Base-by-base conservation (phyloP, 768 basidiomycete species). In the Hypsizygus marmoreus region DNA sequence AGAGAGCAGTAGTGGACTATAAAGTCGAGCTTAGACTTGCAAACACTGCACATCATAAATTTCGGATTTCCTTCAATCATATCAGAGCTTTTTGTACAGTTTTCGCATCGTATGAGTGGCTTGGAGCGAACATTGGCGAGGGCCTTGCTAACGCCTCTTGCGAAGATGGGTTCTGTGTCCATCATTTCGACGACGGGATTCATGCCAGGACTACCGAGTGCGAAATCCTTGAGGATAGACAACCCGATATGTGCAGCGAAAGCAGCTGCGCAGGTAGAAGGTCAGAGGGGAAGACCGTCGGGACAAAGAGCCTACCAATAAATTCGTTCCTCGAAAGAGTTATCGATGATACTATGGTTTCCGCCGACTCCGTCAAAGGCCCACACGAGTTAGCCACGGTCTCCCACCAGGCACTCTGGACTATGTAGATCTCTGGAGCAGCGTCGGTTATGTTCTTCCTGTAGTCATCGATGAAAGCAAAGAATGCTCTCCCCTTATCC, bases 31-130 rank as follows among this genome's bases (percentile, higher is more conserved):
- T 58, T 56, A 14, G 43, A 1, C 37, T 56, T 60, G 40, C 56
- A 58, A 17, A 28, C 26, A 14, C 58, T 51, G 45, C 58, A 60
- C 31, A 55, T n/a, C 58, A 58, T 58, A 36, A 55, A 60, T 20
- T 52, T 51, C 12, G 22, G 13, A 34, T 43, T 32, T 9, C 28
- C 36, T 4, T 51, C 51, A 31, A 55, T 48, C 14, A 56, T 54
- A 14, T 46, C 51, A 13, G 49, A 48, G 17, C 26, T 56, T 35
- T 47, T 53, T n/a, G n/a, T n/a, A 55, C 42, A 19, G 48, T 19
- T 12, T n/a, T n/a, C n/a, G n/a, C n/a, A n/a, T n/a, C n/a, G n/a
- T n/a, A n/a, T n/a, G n/a, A n/a, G n/a, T n/a, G 58, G 51, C 40
- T 51, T 55, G 30, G 49, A 46, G n/a, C n/a, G n/a, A n/a, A 6